Percentiles rank a stretch among this genome's conserved stretches.
phyloP scores from a whole-genome alignment of 177 flowering plant species.

The Vitis hybrid region DNA sequence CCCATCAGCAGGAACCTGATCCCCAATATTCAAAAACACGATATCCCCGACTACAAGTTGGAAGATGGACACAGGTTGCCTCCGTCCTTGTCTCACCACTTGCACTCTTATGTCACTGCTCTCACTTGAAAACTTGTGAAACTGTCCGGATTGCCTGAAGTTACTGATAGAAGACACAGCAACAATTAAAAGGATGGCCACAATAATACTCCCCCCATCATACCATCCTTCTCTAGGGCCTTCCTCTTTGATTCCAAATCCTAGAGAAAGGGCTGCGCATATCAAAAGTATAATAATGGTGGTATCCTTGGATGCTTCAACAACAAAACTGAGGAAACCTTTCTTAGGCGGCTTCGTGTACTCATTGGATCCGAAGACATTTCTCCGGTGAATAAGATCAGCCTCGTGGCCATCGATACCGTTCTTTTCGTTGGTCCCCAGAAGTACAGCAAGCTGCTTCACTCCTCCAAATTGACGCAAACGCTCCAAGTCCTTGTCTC shows the following conservation, averaged over 20 bases:
- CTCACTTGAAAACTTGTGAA: constrained; percentile 23
- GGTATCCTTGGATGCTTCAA: constrained; percentile 40
- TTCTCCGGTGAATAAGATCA: neutral
- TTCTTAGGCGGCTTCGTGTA: constrained; percentile 31
- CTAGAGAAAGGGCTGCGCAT: constrained; percentile 41
- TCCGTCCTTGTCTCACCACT: constrained; percentile 25
- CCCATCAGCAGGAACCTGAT: constrained; percentile 43
- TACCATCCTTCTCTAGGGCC: constrained; percentile 46
- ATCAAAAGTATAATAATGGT: constrained; percentile 40
- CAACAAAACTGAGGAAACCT: constrained; percentile 25
- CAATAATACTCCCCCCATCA: constrained; percentile 46
- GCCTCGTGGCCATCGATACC: constrained; percentile 6
- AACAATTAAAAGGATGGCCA: constrained; percentile 33
- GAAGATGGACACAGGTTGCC: constrained; percentile 26
- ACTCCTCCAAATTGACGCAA: constrained; percentile 10
- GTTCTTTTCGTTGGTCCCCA: neutral
- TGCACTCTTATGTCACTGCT: constrained; percentile 27
- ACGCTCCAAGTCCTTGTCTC: neutral
- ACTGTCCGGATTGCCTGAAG: constrained; percentile 29
- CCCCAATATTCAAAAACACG: constrained; percentile 29
- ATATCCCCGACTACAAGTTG: constrained; percentile 38
- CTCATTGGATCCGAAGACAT: constrained; percentile 33
- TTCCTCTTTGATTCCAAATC: constrained; percentile 34
- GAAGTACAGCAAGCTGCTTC: neutral
- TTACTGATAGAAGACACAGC: constrained; percentile 28